phyloP scores from a whole-genome alignment of 495 filamentous ascomycete species.

The Aspergillus asperescens region DNA sequence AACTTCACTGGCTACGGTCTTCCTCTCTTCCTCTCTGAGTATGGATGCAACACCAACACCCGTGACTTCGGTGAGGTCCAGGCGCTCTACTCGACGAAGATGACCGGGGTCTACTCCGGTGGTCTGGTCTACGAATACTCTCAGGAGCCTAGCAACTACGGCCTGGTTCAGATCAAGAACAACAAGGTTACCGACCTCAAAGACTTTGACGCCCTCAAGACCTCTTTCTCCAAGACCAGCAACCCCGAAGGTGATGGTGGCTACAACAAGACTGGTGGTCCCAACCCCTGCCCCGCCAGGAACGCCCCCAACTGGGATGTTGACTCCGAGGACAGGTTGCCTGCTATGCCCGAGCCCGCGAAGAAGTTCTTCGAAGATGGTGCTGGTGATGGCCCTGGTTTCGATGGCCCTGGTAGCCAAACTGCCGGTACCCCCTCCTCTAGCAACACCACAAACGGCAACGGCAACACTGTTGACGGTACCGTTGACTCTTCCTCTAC shows the following conservation, averaged over 20 bases:
- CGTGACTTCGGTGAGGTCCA: conserved; percentile 78
- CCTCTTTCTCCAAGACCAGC: conserved; percentile 55
- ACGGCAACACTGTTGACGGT: conserved; percentile 34
- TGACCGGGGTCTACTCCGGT: conserved; percentile 91
- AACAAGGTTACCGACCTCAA: conserved; percentile 47
- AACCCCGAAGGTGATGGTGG: conserved; percentile 71
- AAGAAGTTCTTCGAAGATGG: conserved; percentile 64
- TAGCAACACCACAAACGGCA: conserved; percentile 45
- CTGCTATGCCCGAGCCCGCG: conserved; percentile 66
- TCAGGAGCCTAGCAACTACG: conserved; percentile 68
- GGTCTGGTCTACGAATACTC: conserved; percentile 96
- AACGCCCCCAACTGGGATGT: conserved; percentile 69
- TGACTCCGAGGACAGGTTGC: conserved; percentile 56
- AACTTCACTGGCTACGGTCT: conserved; percentile 86
- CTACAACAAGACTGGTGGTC: conserved; percentile 60
- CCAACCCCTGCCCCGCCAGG: conserved; percentile 63
- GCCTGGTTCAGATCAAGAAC: conserved; percentile 66
- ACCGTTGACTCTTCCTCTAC: conserved; percentile 38
- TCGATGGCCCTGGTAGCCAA: conserved; percentile 68
- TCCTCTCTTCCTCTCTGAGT: conserved; percentile 94
- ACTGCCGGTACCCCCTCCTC: conserved; percentile 57
- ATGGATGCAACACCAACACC: conserved; percentile 76
- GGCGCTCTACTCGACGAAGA: conserved; percentile 74
- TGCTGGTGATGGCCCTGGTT: conserved; percentile 67
- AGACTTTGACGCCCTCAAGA: conserved; percentile 66